These are phyloP conservation scores for Setaria viridis DNA, from an alignment of 202 grass and related monocot species.

Conservation along the genomic window DNA sequence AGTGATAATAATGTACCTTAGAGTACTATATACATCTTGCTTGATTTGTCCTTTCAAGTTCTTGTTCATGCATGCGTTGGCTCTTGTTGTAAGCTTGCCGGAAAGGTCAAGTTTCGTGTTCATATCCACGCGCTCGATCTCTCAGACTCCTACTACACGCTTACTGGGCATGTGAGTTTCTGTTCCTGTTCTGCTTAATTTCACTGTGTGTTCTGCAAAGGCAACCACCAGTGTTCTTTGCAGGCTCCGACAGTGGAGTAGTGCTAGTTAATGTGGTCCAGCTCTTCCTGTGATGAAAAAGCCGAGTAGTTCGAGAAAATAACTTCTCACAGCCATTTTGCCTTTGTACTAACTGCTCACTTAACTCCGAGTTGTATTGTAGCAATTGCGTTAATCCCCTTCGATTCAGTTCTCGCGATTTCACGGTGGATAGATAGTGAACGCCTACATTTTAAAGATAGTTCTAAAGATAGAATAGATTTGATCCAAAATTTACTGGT, in stretches of 20 bases:
- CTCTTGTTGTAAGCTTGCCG: not conserved
- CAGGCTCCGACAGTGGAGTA: not conserved
- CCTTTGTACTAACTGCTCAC: not conserved
- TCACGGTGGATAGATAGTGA: too few relatives aligned
- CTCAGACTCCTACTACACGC: not conserved
- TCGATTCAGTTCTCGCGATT: not conserved
- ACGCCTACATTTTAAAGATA: not conserved
- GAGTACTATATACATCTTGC: not conserved
- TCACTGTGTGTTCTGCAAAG: not conserved
- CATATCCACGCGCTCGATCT: not conserved
- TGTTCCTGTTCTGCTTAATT: not conserved
- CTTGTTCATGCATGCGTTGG: not conserved
- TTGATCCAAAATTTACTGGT: not conserved
- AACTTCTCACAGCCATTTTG: not conserved
- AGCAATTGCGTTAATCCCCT: not conserved
- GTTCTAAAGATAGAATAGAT: not conserved
- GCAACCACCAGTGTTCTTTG: not conserved
- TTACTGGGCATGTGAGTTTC: not conserved
- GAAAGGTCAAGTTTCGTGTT: not conserved
- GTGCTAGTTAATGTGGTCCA: not conserved
- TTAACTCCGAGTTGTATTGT: not conserved
- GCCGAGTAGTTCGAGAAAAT: not conserved
- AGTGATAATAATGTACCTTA: not conserved
- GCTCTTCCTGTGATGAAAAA: slow-evolving; percentile 10
- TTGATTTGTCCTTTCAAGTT: not conserved